Base-by-base conservation (phyloP, 805 yeast genomes). In the Pichia eremophila region DNA sequence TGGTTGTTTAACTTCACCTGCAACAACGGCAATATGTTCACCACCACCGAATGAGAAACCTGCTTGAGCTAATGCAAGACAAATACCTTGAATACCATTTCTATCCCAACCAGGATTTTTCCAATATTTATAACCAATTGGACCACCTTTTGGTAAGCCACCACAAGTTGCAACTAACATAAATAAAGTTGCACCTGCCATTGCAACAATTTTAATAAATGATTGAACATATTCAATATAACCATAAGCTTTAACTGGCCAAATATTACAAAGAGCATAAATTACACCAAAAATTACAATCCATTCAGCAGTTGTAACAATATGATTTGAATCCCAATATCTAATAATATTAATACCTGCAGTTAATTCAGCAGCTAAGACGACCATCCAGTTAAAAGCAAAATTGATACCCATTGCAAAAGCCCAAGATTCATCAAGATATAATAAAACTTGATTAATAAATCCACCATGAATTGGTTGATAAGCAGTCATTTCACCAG, bases 401-500 rank as follows among this genome's bases (percentile, higher is more conserved):
- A 79, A 81, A 55, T 75, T 75, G 78, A 83, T 76, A 19, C 81
- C 78, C 38, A 75, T 72, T 2, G 85, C 77, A 58, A 81, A 81
- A 4, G 79, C 77, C 27, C 77, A 58, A 1, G 81, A 74, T 18
- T 74, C 75, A 54, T 79, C 85, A 29, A 81, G 66, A 51, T 80
- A 72, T 50, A 72, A 67, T 28, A 67, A 54, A 41, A 37, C 36
- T 40, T 57, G 58, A 31, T 55, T 50, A 35, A 57, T 79, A 60
- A 77, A 81, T 6, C 83, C 83, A 58, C 87, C 87, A 40, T 78
- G 69, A 45, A 81, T 65, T 35, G 71, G 69, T 38, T 77, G 67
- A 55, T 77, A 82, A 15, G 77, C 72, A 1, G 85, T 82, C 67
- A 81, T 56, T 58, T 82, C 88, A 50, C 86, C 85, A 54, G 79